Evolutionary conservation across 192 early-diverging fungal genomes (phyloP).

Genomic region (Backusella circina): DNA sequence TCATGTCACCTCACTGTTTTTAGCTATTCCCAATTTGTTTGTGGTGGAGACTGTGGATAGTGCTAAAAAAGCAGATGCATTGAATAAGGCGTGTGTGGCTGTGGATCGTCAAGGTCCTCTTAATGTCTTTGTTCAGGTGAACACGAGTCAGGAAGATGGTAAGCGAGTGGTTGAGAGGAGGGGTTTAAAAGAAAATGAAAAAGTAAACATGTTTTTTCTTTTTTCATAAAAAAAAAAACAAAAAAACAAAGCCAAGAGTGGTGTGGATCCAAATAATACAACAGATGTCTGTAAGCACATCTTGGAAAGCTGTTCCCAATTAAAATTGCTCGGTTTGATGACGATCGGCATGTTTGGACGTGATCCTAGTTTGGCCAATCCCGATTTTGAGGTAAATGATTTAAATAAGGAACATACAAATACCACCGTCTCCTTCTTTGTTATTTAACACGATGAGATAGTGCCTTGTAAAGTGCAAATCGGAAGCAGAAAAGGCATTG

Average conservation of each 20-base stretch:
- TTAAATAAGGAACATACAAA: not conserved
- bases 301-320: conserved; percentile 54
- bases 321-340: conserved; percentile 86
- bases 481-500: conserved; percentile 26
- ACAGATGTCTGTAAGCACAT: conserved; percentile 63
- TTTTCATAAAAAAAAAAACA: no score
- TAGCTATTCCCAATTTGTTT: conserved; percentile 82
- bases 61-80: conserved; percentile 72
- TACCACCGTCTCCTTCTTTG: no score
- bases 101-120: conserved; percentile 51
- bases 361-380: conserved; percentile 51
- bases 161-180: not conserved
- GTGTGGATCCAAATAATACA: conserved; percentile 53
- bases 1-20: not conserved
- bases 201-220: not conserved
- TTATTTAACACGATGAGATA: conserved; percentile 18
- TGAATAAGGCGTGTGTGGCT: conserved; percentile 73
- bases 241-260: conserved; percentile 83
- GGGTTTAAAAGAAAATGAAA: not conserved
- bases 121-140: conserved; percentile 89
- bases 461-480: conserved; percentile 40
- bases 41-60: conserved; percentile 92
- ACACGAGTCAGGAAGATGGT: conserved; percentile 91
- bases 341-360: conserved; percentile 85
- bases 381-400: conserved; percentile 65